Evolutionary conservation across 1,139 yeast species (phyloP), one percentile per base, ranked within the genome.

Genomic region (Yamadazyma mexicana): DNA sequence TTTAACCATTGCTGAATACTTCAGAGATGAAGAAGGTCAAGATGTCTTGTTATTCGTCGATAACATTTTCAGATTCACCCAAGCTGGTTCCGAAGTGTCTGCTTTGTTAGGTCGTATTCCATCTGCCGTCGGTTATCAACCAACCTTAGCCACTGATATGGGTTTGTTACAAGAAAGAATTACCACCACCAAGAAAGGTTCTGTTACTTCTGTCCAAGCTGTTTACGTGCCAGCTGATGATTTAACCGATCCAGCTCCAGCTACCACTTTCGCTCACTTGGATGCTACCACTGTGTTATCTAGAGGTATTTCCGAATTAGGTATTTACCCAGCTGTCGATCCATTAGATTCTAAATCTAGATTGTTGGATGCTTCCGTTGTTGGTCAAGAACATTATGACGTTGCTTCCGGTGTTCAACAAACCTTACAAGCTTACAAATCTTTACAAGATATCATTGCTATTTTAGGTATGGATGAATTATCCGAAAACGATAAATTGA

Each of bases 11-110:
- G 98, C 98, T 64, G 98, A 92, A 81, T 92, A 92, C 81, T 92
- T 92, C 94, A 94, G 98, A 88, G 98, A 92, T 75, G 98, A 87
- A 77, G 98, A 92, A 79, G 98, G 98, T 75, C 98, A 92, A 81
- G 98, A 92, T 86, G 98, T 92, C 76, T 83, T 92, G 84, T 84
- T 92, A 71, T 92, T 92, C 83, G 87, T 92, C 68, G 98, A 92
- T 81, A 92, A 92, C 91, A 92, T 92, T 87, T 92, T 92, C 95
- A 91, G 98, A 82, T 92, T 92, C 83, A 92, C 98, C 73, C 98
- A 92, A 84, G 98, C 98, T 69, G 98, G 98, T 88, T 92, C 98
- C 56, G 98, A 92, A 81, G 98, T 92, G 72, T 91, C 98, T 71
- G 98, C 98, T 58, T 83, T 92, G 78, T 82, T 92, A 71, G 98